Evolutionary conservation across 2,329 filamentous ascomycete genomes (phyloP), one percentile per base, ranked within the genome.

Genomic region (Xylariaceae sp.): DNA sequence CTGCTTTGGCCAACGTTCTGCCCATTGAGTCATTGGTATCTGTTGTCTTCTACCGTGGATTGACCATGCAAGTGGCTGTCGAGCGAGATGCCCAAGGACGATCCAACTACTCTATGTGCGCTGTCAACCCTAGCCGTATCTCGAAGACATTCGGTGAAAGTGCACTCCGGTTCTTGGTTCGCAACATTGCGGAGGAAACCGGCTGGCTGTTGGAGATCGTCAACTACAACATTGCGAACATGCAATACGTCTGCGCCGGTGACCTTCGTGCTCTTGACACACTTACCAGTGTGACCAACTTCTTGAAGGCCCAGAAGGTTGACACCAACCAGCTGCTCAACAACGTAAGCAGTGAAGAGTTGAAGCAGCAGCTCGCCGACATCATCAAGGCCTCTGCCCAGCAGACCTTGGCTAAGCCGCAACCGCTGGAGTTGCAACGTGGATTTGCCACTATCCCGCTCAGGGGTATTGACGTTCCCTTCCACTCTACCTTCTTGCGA

Each of bases 31-130:
- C 89, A 68, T 82, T 99, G 74, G 94, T 99, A 1, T 97, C 94
- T 0, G 94, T 99, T 51, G 95, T 99, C 57, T 99, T 99, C 83
- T 99, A 99, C 80, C 92, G 94, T 75, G 94, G 94, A 71, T 80
- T 99, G 71, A 99, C 94, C 18, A 99, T 99, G 94, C 94, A 99
- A 78, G 94, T 99, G 52, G 94, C 94, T 23, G 94, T 99, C 65
- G 94, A 97, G 80, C 92, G 94, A 73, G 94, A 99, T 74, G 92
- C 88, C 60, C 81, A 85, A 65, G 94, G 94, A 44, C 89, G 94
- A 58, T 97, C 92, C 68, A 97, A 97, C 82, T 99, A 99, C 82
- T 92, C 90, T 63, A 99, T 99, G 94, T 97, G 93, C 75, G 94
- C 94, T 59, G 93, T 99, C 76, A 99, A 99, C 80, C 94, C 94